Evolutionary conservation across 306 rosid species (phyloP).

Genomic region (Medicago truncatula): MtrunA17r5.0-ANR NC_053049.1:32717501-32718000

Average conservation of each 20-base stretch:
- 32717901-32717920: slow-evolving; percentile 75
- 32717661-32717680: slow-evolving; percentile 98
- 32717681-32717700: slow-evolving; percentile 52
- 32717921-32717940: slow-evolving; percentile 83
- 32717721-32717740: slow-evolving; percentile 18
- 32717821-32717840: slow-evolving; percentile 92
- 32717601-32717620: slow-evolving; percentile 93
- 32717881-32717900: slow-evolving; percentile 94
- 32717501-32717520: slow-evolving; percentile 94
- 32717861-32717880: slow-evolving; percentile 86
- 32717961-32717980: not conserved
- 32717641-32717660: slow-evolving; percentile 92
- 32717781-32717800: slow-evolving; percentile 99
- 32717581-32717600: slow-evolving; percentile 99
- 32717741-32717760: slow-evolving; percentile 3
- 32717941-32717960: slow-evolving; percentile 36
- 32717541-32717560: slow-evolving; percentile 82
- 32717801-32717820: slow-evolving; percentile 94
- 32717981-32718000: not conserved
- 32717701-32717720: slow-evolving; percentile 15
- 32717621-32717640: slow-evolving; percentile 96
- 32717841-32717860: slow-evolving; percentile 93
- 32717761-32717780: slow-evolving; percentile 41
- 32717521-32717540: slow-evolving; percentile 93
- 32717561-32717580: slow-evolving; percentile 91